phyloP scores from a whole-genome alignment of 805 yeast genomes.

The Komagataella phaffii region DNA sequence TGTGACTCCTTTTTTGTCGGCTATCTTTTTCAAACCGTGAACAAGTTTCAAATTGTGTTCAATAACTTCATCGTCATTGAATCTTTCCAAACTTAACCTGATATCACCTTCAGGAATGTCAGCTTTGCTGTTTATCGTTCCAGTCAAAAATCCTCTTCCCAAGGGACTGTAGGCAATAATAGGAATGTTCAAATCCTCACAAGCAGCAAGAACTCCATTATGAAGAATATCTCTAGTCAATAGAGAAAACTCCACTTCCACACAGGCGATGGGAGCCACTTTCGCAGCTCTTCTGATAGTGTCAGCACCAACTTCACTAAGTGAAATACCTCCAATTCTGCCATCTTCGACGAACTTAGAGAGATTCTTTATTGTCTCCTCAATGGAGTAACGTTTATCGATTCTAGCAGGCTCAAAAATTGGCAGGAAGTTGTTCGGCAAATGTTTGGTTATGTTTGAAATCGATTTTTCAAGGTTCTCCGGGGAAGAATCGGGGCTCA shows the following conservation, averaged over 20 bases:
- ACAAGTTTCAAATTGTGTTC: constrained; percentile 37
- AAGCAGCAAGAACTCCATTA: constrained; percentile 51
- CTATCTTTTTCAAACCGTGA: constrained; percentile 32
- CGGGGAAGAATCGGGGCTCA: constrained; percentile 34
- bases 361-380: constrained; percentile 42
- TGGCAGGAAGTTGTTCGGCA: constrained; percentile 31
- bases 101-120: constrained; percentile 47
- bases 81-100: constrained; percentile 38
- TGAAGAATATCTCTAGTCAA: constrained; percentile 45
- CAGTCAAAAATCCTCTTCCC: constrained; percentile 68
- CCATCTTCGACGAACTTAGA: constrained; percentile 51
- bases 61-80: constrained; percentile 37
- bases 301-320: constrained; percentile 57
- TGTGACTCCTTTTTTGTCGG: constrained; percentile 30
- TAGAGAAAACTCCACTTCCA: constrained; percentile 72
- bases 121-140: constrained; percentile 28
- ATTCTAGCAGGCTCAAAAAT: constrained; percentile 66
- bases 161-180: constrained; percentile 76
- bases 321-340: constrained; percentile 52
- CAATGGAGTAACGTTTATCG: constrained; percentile 41
- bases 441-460: constrained; percentile 23
- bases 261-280: constrained; percentile 46
- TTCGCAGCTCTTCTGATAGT: constrained; percentile 47
- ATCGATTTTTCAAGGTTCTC: constrained; percentile 36
- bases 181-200: constrained; percentile 47